These are phyloP conservation scores for Zygotorulaspora mrakii DNA, from an alignment of 1,139 yeast species.

Conservation along the genomic window DNA sequence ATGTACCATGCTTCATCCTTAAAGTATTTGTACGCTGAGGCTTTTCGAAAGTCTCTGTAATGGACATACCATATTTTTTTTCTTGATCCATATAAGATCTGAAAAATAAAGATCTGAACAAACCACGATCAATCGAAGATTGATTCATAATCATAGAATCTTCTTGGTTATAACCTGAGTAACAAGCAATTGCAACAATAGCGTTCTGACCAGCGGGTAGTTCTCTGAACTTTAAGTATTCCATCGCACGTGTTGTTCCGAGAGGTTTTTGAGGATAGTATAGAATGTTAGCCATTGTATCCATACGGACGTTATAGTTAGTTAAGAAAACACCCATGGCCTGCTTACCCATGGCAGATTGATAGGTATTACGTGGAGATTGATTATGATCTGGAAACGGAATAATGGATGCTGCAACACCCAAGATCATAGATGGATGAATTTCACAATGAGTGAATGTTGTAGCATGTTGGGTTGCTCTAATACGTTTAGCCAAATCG, in stretches of 20 bases:
- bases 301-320: slow-evolving; percentile 95
- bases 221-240: slow-evolving; percentile 92
- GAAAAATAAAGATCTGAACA: slow-evolving; percentile 91
- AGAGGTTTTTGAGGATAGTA: slow-evolving; percentile 99
- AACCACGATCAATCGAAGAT: slow-evolving; percentile 93
- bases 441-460: slow-evolving; percentile 98
- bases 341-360: slow-evolving; percentile 99
- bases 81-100: slow-evolving; percentile 98
- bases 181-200: slow-evolving; percentile 95
- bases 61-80: slow-evolving; percentile 97
- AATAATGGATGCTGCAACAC: slow-evolving; percentile 97
- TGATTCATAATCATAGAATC: slow-evolving; percentile 99
- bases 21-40: slow-evolving; percentile 93
- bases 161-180: slow-evolving; percentile 98
- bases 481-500: slow-evolving; percentile 73
- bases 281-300: slow-evolving; percentile 96
- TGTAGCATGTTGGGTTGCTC: slow-evolving; percentile 66
- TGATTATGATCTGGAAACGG: slow-evolving; percentile 99
- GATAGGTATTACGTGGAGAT: slow-evolving; percentile 98
- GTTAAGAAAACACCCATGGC: slow-evolving; percentile 99
- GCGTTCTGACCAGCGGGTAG: slow-evolving; percentile 99
- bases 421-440: slow-evolving; percentile 97
- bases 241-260: slow-evolving; percentile 99
- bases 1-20: slow-evolving; percentile 95
- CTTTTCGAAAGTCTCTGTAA: slow-evolving; percentile 92